Evolutionary conservation across 441 rosid genomes (phyloP).

Genomic region (Erysimum pusillum): DNA sequence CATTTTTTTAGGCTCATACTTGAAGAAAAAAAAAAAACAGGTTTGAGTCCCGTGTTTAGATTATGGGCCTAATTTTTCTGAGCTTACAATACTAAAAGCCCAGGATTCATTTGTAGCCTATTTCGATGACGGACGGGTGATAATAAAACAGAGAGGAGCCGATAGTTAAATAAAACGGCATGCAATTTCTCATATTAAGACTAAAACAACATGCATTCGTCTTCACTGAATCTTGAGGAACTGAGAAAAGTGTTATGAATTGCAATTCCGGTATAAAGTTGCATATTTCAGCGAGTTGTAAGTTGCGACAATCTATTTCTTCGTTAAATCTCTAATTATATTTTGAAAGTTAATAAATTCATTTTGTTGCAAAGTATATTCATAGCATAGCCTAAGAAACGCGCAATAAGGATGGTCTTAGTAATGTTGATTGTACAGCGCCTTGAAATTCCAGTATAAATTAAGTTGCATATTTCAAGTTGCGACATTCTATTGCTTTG

Average conservation of each 20-base stretch:
- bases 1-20: conserved; percentile 3
- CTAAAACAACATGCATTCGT: background rate
- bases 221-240: background rate
- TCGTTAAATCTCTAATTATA: no score
- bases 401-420: no score
- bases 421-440: no score
- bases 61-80: conserved; percentile 21
- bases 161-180: background rate
- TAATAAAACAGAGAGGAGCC: no score
- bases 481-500: no score
- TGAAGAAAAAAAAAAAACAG: background rate
- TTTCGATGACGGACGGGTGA: background rate
- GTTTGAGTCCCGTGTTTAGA: background rate
- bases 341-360: background rate
- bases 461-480: no score
- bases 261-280: background rate
- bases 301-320: no score
- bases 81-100: background rate
- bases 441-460: no score
- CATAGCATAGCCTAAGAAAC: no score
- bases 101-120: background rate
- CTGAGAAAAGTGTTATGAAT: background rate
- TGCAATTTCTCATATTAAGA: background rate
- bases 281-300: background rate
- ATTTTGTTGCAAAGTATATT: no score